Evolutionary conservation across 345 rosid genomes (phyloP).

Genomic region (Camelina neglecta): DNA sequence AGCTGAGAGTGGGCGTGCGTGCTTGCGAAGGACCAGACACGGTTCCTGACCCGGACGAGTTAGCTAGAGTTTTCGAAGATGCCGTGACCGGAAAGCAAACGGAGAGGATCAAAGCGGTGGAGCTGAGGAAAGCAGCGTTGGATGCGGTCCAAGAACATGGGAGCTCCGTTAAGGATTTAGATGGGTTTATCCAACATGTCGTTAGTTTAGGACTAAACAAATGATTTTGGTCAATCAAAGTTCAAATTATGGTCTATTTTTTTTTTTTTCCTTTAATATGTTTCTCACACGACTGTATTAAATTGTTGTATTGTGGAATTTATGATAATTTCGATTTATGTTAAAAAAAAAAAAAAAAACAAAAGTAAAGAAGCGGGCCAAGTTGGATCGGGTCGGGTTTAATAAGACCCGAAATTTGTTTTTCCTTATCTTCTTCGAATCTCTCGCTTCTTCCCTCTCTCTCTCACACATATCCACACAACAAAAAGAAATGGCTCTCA

Average conservation of each 20-base stretch:
- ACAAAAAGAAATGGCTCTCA: constrained; percentile 52
- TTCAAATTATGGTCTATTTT: neutral
- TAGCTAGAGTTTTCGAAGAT: constrained; percentile 46
- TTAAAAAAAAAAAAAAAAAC: too few species aligned
- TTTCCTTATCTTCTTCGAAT: constrained; percentile 38
- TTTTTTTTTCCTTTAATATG: neutral
- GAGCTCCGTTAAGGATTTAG: constrained; percentile 55
- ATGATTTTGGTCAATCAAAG: neutral
- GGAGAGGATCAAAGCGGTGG: constrained; percentile 43
- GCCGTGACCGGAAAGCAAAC: constrained; percentile 27
- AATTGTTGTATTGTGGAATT: neutral
- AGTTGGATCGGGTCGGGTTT: neutral
- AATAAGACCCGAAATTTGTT: neutral
- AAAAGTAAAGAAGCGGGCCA: constrained; percentile 6
- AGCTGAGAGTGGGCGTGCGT: constrained; percentile 54
- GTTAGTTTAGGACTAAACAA: constrained; percentile 14
- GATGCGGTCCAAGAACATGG: constrained; percentile 55
- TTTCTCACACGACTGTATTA: neutral
- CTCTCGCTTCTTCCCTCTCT: constrained; percentile 19
- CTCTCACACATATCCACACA: constrained; percentile 43
- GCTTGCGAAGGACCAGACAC: constrained; percentile 53
- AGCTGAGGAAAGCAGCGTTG: constrained; percentile 50
- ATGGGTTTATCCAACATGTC: constrained; percentile 48
- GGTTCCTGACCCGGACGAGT: constrained; percentile 49
- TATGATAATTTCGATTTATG: neutral